Conservation (phyloP, 495 filamentous ascomycete genomes). For the Penicillium steckii region DNA sequence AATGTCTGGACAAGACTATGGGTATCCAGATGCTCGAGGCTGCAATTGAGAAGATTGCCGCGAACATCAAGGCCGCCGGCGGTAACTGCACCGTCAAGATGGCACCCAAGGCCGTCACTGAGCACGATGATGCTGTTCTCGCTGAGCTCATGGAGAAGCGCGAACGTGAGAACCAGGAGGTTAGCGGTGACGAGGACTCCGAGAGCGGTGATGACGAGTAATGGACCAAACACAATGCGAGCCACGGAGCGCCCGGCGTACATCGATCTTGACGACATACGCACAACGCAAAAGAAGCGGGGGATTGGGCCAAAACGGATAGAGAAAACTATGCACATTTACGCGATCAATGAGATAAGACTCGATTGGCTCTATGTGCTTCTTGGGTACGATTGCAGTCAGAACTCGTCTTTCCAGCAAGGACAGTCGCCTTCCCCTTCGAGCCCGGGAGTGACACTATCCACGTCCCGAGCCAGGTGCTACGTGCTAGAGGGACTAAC, state of each 20-base stretch:
- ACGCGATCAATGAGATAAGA: slow-evolving; percentile 40
- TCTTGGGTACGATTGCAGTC: slow-evolving; percentile 28
- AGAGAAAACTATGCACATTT: slow-evolving; percentile 44
- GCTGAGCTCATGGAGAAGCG: slow-evolving; percentile 99
- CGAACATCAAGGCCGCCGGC: slow-evolving; percentile 68
- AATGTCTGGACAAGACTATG: slow-evolving; percentile 86
- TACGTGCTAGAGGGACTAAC: slow-evolving; percentile 17
- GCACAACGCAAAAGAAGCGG: slow-evolving; percentile 13
- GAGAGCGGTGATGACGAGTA: slow-evolving; percentile 80
- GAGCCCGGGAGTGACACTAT: slow-evolving; percentile 20
- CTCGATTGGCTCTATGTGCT: slow-evolving; percentile 34
- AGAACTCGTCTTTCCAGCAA: slow-evolving; percentile 26
- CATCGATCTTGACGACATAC: slow-evolving; percentile 19
- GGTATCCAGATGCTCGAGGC: slow-evolving; percentile 82
- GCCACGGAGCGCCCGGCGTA: slow-evolving; percentile 16
- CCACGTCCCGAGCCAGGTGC: slow-evolving; percentile 18
- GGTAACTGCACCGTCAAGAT: slow-evolving; percentile 87
- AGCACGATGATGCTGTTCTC: slow-evolving; percentile 95
- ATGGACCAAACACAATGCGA: slow-evolving; percentile 14
- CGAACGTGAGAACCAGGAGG: slow-evolving; percentile 94
- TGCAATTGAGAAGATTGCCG: slow-evolving; percentile 80
- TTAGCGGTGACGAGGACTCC: slow-evolving; percentile 92
- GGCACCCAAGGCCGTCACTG: slow-evolving; percentile 98
- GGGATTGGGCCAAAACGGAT: slow-evolving; percentile 25
- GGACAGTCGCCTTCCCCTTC: slow-evolving; percentile 25